Evolutionary conservation across 352 stramenopile genomes (phyloP).

Genomic region (Phytophthora fragariaefolia): DNA sequence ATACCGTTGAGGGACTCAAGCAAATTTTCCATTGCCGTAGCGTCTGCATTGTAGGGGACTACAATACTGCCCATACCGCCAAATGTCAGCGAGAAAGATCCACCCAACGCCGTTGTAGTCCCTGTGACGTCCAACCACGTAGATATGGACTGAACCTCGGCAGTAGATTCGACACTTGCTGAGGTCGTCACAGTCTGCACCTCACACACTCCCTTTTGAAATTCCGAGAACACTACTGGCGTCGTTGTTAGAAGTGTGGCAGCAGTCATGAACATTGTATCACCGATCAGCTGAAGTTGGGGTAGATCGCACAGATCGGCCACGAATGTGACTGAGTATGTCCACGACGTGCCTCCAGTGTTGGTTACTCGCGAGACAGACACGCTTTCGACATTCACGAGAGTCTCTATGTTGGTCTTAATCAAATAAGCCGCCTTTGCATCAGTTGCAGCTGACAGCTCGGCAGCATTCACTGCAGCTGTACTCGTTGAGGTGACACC

Average conservation of each 20-base stretch:
- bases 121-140: constrained; percentile 69
- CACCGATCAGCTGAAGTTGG: constrained; percentile 61
- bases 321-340: constrained; percentile 89
- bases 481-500: constrained; percentile 55
- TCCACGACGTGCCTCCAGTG: constrained; percentile 46
- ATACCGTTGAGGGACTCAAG: constrained; percentile 82
- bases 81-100: constrained; percentile 76
- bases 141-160: constrained; percentile 90
- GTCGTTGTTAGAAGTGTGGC: constrained; percentile 43
- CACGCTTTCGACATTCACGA: constrained; percentile 88
- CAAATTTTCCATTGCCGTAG: constrained; percentile 53
- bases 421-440: constrained; percentile 71
- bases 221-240: constrained; percentile 55
- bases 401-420: constrained; percentile 81
- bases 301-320: constrained; percentile 86
- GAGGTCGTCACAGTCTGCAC: constrained; percentile 94
- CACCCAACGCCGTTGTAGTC: constrained; percentile 43
- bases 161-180: constrained; percentile 88
- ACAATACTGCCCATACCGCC: constrained; percentile 51
- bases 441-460: constrained; percentile 46
- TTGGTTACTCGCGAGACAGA: constrained; percentile 66
- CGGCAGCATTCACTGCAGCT: constrained; percentile 50
- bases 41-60: constrained; percentile 48
- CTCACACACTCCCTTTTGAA: constrained; percentile 92
- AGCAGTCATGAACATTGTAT: constrained; percentile 51